These are phyloP conservation scores for Mycena citricolor DNA, from an alignment of 1,284 basidiomycete genomes.

Conservation along the genomic window DNA sequence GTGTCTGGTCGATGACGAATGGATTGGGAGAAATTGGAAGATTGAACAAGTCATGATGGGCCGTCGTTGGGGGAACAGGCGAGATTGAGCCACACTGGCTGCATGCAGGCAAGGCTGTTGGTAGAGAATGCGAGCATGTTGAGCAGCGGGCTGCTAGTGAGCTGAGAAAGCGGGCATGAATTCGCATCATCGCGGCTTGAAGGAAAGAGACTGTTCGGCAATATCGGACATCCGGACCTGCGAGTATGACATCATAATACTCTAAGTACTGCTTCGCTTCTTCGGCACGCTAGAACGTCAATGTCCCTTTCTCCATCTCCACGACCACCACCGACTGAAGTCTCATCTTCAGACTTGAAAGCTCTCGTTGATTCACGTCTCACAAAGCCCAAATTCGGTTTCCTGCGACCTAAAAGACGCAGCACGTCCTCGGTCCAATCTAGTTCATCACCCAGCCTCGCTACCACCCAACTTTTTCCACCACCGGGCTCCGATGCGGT, in stretches of 20 bases:
- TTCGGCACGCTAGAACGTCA: background rate
- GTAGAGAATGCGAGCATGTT: slow-evolving; percentile 56
- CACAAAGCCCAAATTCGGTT: slow-evolving; percentile 6
- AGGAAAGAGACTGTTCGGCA: too few relatives aligned
- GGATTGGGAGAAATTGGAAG: slow-evolving; percentile 60
- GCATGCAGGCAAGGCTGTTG: slow-evolving; percentile 68
- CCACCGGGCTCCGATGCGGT: slow-evolving; percentile 16
- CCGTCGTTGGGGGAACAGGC: slow-evolving; percentile 47
- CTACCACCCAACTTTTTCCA: slow-evolving; percentile 7
- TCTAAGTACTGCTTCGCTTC: background rate
- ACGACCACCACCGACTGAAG: slow-evolving; percentile 14
- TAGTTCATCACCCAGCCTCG: too few relatives aligned
- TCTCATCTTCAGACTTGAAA: slow-evolving; percentile 1
- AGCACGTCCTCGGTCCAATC: slow-evolving; percentile 1
- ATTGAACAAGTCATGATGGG: slow-evolving; percentile 64
- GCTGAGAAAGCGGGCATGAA: slow-evolving; percentile 3
- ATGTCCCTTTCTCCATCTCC: background rate
- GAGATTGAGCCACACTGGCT: slow-evolving; percentile 63
- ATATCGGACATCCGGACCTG: too few relatives aligned
- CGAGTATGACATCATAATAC: background rate
- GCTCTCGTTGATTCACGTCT: slow-evolving; percentile 7
- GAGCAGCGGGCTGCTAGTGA: slow-evolving; percentile 42
- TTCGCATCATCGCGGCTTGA: slow-evolving; percentile 1
- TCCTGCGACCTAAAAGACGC: slow-evolving; percentile 2
- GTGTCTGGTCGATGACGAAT: slow-evolving; percentile 55